Evolutionary conservation across 2,329 filamentous ascomycete genomes (phyloP).

Genomic region (Amylocarpus encephaloides): DNA sequence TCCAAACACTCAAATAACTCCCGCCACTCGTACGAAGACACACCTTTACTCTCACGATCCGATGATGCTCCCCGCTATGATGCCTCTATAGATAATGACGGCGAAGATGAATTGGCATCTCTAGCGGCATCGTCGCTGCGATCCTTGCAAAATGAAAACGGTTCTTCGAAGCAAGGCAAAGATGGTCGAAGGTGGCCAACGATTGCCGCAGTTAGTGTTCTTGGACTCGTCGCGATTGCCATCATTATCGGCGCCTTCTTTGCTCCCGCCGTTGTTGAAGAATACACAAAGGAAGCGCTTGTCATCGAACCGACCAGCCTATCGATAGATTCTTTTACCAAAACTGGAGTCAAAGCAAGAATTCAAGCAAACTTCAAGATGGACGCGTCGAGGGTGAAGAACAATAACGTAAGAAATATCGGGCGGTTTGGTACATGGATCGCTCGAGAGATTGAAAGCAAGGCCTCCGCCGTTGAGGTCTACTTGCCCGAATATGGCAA

Average conservation of each 20-base stretch:
- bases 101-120: slow-evolving; percentile 21
- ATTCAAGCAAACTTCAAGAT: slow-evolving; percentile 77
- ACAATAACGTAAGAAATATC: slow-evolving; percentile 64
- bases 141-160: slow-evolving; percentile 28
- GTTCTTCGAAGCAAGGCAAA: slow-evolving; percentile 30
- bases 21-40: slow-evolving; percentile 27
- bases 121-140: slow-evolving; percentile 32
- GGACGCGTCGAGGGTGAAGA: slow-evolving; percentile 69
- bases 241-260: slow-evolving; percentile 79
- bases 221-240: slow-evolving; percentile 56
- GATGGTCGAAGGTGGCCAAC: slow-evolving; percentile 64
- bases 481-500: slow-evolving; percentile 79
- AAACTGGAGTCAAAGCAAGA: slow-evolving; percentile 69
- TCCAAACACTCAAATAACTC: slow-evolving; percentile 23
- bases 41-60: slow-evolving; percentile 31
- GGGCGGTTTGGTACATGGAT: slow-evolving; percentile 77
- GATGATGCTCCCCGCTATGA: slow-evolving; percentile 29
- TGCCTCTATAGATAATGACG: slow-evolving; percentile 21
- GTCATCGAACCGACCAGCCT: slow-evolving; percentile 78
- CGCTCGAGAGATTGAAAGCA: slow-evolving; percentile 67
- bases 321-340: slow-evolving; percentile 78
- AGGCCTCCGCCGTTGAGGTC: slow-evolving; percentile 65
- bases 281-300: slow-evolving; percentile 78
- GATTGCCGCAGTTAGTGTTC: slow-evolving; percentile 61
- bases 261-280: slow-evolving; percentile 70